Evolutionary conservation across 352 stramenopile genomes (phyloP), one percentile per base, ranked within the genome.

Genomic region (Phytophthora sp.): DNA sequence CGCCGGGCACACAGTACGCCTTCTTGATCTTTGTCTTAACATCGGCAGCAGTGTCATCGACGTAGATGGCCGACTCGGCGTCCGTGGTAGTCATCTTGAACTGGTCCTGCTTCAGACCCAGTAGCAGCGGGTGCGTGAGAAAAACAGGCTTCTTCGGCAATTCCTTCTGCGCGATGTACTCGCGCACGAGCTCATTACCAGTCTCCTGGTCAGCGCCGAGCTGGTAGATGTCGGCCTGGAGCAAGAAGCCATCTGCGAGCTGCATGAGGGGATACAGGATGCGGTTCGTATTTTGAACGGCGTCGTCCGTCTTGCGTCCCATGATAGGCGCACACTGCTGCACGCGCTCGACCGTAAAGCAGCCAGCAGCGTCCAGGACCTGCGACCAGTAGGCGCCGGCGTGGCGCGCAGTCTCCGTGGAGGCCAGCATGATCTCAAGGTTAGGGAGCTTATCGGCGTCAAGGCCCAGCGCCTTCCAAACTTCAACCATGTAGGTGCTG

Each of bases 1-100:
- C 82, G 18, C 87, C 89, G 1, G 88, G 90, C 21, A 92, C 96
- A 61, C 98, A 99, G 74, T 98, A 99, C 9, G 97, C 97, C 77
- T 99, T 99, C 77, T 99, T 99, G 73, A 99, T 97, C 80, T 99
- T 99, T 57, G 85, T 88, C 75, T 98, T 98, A 50, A 98, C 91
- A 67, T 98, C 94, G 6, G 94, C 91, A 15, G 76, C 77, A 15
- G 89, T 91, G 82, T 99, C 97, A 72, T 99, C 97, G 83, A 99
- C 98, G 77, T 99, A 99, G 64, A 99, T 98, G 27, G 93, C 92
- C 42, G 87, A 98, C 80, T 99, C 97, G 12, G 97, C 93, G 89
- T 99, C 97, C 46, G 91, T 98, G 77, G 99, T 99, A 71, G 83
- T 98, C 98, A 99, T 99, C 87, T 99, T 99, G 73, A 98, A 92